Base-by-base conservation (phyloP, 805 yeast genomes). In the Nakazawaea sp. region DNA sequence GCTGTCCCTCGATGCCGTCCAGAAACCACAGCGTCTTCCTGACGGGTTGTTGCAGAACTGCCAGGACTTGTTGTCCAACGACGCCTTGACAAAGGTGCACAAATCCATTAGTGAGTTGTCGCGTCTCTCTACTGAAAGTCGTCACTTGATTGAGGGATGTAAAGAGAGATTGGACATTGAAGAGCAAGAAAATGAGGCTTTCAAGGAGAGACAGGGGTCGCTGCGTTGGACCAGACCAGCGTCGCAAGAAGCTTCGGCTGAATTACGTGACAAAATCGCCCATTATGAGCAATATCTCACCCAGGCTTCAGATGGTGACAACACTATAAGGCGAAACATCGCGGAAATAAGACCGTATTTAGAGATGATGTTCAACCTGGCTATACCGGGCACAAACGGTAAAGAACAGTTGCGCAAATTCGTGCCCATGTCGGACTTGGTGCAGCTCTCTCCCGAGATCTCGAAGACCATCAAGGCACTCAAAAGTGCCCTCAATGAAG, bases 271-370 rank as follows among this genome's bases (percentile, higher is more conserved):
- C 3, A 68, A 68, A 33, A 50, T 78, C 2, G 49, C 51, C 2
- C 67, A 67, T 16, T 60, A 80, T 51, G 64, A 63, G 23, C 52
- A 49, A 3, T 80, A 78, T 48, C 52, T 82, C 13, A 46, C 49
- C 1, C 75, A 75, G 43, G 92, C 95, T 1, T 56, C 59, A 20
- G 50, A 59, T 3, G 83, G 92, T 7, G 95, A 88, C 54, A 54
- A 54, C 3, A 59, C 69, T 2, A 71, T 85, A 0, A 46, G 55
- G 5, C 52, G 57, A 3, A 70, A 72, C 33, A 72, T 75, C 44
- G 45, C 52, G 1, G 64, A 68, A n/a, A 62, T 83, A 33, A 70
- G 66, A 38, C 64, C 68, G 1, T 50, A 54, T 8, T 46, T 86
- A 17, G 58, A 53, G 27, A 54, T 70, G 4, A 69, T 67, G 41